phyloP scores from a whole-genome alignment of 176 grass and related monocot genomes.

The Oryza meridionalis region DNA sequence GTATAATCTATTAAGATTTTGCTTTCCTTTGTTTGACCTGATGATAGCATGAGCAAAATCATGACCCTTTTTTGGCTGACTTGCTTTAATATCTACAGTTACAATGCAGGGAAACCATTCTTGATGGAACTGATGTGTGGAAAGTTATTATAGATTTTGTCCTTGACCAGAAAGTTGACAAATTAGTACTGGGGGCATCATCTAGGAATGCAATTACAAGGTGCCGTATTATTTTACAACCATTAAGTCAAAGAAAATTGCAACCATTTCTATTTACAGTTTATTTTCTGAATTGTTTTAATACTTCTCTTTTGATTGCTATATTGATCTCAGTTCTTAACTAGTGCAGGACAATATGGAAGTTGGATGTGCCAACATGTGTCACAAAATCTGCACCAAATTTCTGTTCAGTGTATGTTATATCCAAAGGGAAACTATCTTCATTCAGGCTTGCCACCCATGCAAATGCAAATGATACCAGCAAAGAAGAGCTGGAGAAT shows the following conservation, averaged over 20 bases:
- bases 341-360: slow-evolving; percentile 62
- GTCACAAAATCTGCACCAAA: slow-evolving; percentile 60
- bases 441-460: slow-evolving; percentile 62
- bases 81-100: slow-evolving; percentile 71
- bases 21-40: slow-evolving; percentile 6
- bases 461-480: slow-evolving; percentile 41
- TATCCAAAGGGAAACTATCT: slow-evolving; percentile 82
- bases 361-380: slow-evolving; percentile 69
- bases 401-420: slow-evolving; percentile 75
- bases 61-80: slow-evolving; percentile 32
- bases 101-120: slow-evolving; percentile 77
- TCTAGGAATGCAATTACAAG: slow-evolving; percentile 73
- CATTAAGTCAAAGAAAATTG: neutral
- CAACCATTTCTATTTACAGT: neutral
- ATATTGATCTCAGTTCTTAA: slow-evolving; percentile 27
- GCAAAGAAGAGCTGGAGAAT: slow-evolving; percentile 33
- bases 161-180: slow-evolving; percentile 46
- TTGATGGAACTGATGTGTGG: slow-evolving; percentile 65
- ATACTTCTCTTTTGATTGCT: neutral
- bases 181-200: slow-evolving; percentile 67
- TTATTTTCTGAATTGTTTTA: slow-evolving; percentile 5
- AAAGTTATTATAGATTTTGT: slow-evolving; percentile 86
- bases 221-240: slow-evolving; percentile 23
- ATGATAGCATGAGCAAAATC: neutral
- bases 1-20: neutral